Evolutionary conservation across 768 basidiomycete species (phyloP), one percentile per base, ranked within the genome.

Genomic region (Astraeus odoratus): DNA sequence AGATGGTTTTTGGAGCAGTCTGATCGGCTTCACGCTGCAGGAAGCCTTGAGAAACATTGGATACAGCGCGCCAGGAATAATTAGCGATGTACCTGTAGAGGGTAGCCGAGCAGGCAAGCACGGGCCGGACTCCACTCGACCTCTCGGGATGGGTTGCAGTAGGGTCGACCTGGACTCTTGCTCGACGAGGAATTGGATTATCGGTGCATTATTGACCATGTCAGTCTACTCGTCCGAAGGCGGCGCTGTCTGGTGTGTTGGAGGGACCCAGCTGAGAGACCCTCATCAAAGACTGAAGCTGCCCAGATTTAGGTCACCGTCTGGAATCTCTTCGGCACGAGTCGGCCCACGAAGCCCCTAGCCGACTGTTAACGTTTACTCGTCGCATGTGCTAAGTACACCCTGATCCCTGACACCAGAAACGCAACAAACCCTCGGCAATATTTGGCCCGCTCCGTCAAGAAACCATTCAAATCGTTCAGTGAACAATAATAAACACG

Each of bases 71-170:
- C 23, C 44, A 18, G 48, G 36, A 46, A 42, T 45, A 24, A 12
- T 37, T 47, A 8, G 30, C 19, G 31, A 69, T 75, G 41, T 52
- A 83, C 83, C 74, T 49, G 67, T 72, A 7, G 81, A 75, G 12
- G 86, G 86, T 36, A 88, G 72, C n/a, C 85, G 74, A 42, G 73
- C 76, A 25, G 79, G 83, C 26, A 88, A 69, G 59, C 81, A 83
- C 46, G 75, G 75, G 8, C 76, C 67, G 3, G 77, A 72, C 8
- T 51, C 51, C 2, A 78, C 52, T 34, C 72, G 72, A 48, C 57
- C 65, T 47, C 76, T 71, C 42, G 64, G 43, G 19, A 36, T 30
- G 10, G 66, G 64, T 25, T 52, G 51, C 8, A 46, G 43, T 31
- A 52, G 41, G 15, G 34, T 36, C 24, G 49, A 34, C 8, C 58